Conservation (phyloP, 2,329 filamentous ascomycete genomes). For the Exophiala sp. region DNA sequence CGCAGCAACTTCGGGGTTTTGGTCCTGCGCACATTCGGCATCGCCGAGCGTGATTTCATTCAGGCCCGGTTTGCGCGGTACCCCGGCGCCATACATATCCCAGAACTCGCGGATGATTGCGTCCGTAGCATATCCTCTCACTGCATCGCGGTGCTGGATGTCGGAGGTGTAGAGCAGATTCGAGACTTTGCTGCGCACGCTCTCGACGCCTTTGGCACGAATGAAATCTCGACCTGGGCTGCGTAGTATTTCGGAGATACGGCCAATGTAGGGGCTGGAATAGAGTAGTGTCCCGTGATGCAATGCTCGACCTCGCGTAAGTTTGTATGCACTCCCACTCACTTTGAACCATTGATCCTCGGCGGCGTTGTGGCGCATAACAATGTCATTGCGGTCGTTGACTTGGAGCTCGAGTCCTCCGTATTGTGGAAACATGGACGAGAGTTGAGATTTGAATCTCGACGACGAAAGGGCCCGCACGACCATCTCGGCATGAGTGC, state of each 20-base stretch:
- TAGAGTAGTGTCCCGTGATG: conserved; percentile 92
- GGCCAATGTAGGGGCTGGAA: conserved; percentile 64
- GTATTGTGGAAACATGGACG: conserved; percentile 38
- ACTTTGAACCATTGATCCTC: conserved; percentile 61
- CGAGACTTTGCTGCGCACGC: conserved; percentile 74
- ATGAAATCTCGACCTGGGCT: conserved; percentile 75
- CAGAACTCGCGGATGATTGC: conserved; percentile 20
- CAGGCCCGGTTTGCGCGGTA: neutral
- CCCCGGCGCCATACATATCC: conserved; percentile 14
- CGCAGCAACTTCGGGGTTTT: conserved; percentile 12
- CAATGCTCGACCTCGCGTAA: conserved; percentile 71
- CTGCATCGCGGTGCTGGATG: neutral
- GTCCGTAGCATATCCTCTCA: conserved; percentile 14
- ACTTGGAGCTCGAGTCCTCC: conserved; percentile 58
- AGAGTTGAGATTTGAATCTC: neutral
- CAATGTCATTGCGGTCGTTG: conserved; percentile 90
- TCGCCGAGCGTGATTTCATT: conserved; percentile 18
- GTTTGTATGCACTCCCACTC: conserved; percentile 90
- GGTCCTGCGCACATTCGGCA: conserved; percentile 7
- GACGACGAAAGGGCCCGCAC: conserved; percentile 60
- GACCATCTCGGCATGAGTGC: conserved; percentile 89
- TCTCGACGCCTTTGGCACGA: conserved; percentile 79
- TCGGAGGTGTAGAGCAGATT: conserved; percentile 54
- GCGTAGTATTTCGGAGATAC: conserved; percentile 63
- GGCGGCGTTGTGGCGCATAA: conserved; percentile 52